Evolutionary conservation across 2,329 filamentous ascomycete genomes (phyloP), one percentile per base, ranked within the genome.

Genomic region (Endothia cerciana): DNA sequence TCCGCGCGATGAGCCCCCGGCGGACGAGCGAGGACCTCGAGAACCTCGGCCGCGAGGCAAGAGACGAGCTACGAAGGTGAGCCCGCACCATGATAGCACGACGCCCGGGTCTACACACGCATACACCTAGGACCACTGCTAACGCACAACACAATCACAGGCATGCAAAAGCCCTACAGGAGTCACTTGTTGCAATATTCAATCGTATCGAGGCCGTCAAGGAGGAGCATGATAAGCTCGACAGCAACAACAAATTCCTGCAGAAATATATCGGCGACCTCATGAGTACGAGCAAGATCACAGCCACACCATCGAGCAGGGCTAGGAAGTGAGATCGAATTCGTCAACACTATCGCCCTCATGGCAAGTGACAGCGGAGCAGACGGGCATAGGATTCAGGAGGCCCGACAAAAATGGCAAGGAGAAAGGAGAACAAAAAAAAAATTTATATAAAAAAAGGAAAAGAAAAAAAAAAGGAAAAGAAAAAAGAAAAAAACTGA

Each of bases 181-280:
- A 93, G 63, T 97, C 93, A 36, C 87, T 99, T 41, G 84, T 96
- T 68, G 92, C 91, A 69, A 91, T 98, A 53, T 93, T 97, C 71
- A 92, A 97, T 78, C 91, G 93, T 61, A 96, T 98, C 76, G 95
- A 99, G 75, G 92, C 92, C 38, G 94, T 98, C 70, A 92, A 93
- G 77, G 90, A 91, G 72, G 94, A 98, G 75, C 94, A 99, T 75
- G 93, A 97, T 80, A 97, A 97, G 79, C 88, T 99, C 63, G 94
- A 98, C 78, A 95, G 87, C 77, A 94, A 97, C 77, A 99, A 99
- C 84, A 94, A 93, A 74, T 97, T 98, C 75, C 81, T 99, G 58
- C 94, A 98, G 78, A 97, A 97, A 77, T 98, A 98, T 77, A 98
- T 98, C 73, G 94, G 94, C 70, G 94, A 97, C 74, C 84, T 98